These are phyloP conservation scores for Hibiscus trionum DNA, from an alignment of 345 rosid species.

Conservation along the genomic window DNA sequence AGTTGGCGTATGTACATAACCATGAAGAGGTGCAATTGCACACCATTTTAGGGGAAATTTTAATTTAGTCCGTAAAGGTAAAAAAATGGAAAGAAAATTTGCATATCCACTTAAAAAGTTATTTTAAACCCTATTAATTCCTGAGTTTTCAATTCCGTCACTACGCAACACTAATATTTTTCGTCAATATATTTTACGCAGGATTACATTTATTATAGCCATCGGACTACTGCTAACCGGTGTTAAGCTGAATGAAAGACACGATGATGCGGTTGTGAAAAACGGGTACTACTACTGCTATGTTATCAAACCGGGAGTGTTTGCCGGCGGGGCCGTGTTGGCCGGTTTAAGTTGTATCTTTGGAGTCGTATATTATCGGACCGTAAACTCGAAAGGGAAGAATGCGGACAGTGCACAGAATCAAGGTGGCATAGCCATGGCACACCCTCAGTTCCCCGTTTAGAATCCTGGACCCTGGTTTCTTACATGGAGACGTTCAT, in stretches of 20 bases:
- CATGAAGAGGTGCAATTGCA: no score
- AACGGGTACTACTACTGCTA: conserved; percentile 54
- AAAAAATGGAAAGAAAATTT: no score
- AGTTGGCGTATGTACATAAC: no score
- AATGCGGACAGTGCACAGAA: conserved; percentile 12
- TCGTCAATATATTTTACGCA: conserved; percentile 14
- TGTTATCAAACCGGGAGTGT: conserved; percentile 75
- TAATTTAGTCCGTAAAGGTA: no score
- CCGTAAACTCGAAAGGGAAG: conserved; percentile 37
- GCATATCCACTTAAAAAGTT: no score
- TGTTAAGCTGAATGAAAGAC: conserved; percentile 74
- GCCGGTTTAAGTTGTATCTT: conserved; percentile 49
- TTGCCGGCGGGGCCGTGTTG: conserved; percentile 61
- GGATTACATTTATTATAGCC: conserved; percentile 78
- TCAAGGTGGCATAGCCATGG: conserved; percentile 61
- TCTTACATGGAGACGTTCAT: conserved; percentile 36
- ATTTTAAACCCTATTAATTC: no score
- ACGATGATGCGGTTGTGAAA: conserved; percentile 32
- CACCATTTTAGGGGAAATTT: no score
- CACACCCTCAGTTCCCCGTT: conserved; percentile 60
- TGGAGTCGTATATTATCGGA: conserved; percentile 61
- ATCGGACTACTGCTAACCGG: conserved; percentile 75
- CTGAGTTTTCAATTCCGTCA: no score
- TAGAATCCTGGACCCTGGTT: conserved; percentile 25
- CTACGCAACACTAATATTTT: no score